Conservation (phyloP, 1,284 basidiomycete genomes). For the Volvariella surrecta region DNA sequence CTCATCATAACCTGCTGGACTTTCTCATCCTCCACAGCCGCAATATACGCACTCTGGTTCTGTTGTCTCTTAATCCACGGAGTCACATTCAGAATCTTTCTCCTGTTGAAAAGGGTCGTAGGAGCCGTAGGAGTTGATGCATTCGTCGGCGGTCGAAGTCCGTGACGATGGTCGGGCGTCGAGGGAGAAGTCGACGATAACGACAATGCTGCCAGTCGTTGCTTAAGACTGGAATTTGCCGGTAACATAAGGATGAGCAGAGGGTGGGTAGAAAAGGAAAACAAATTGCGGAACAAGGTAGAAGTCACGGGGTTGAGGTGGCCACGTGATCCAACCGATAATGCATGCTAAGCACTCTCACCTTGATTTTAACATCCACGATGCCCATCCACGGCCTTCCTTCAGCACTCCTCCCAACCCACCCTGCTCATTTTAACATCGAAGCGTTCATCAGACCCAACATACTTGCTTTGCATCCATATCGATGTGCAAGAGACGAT, state of each 20-base stretch:
- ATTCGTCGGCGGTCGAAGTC: constrained; percentile 16
- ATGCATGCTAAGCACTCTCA: too few species aligned
- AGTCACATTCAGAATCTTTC: too few species aligned
- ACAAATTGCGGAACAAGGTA: not conserved
- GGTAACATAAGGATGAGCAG: not conserved
- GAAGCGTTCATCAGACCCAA: constrained; percentile 87
- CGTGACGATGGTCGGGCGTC: constrained; percentile 22
- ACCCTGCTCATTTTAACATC: constrained; percentile 49
- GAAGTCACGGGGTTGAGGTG: too few species aligned
- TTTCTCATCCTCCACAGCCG: constrained; percentile 28
- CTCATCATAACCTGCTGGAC: constrained; percentile 59
- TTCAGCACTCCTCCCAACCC: not conserved
- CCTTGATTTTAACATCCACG: not conserved
- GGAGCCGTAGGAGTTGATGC: constrained; percentile 8
- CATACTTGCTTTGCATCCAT: constrained; percentile 87
- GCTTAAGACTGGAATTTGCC: constrained; percentile 38
- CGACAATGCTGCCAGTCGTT: constrained; percentile 50
- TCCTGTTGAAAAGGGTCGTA: constrained; percentile 8
- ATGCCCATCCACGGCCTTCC: not conserved
- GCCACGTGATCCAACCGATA: too few species aligned
- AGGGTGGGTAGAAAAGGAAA: too few species aligned
- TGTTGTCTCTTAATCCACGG: constrained; percentile 7
- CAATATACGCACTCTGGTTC: constrained; percentile 8
- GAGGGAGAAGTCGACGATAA: constrained; percentile 36
- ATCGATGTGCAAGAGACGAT: constrained; percentile 95